A percentile compares a stretch with the other conserved stretches of the same genome.
Conservation (phyloP, 192 early-diverging fungal species). For the Lobosporangium transversale region DNA sequence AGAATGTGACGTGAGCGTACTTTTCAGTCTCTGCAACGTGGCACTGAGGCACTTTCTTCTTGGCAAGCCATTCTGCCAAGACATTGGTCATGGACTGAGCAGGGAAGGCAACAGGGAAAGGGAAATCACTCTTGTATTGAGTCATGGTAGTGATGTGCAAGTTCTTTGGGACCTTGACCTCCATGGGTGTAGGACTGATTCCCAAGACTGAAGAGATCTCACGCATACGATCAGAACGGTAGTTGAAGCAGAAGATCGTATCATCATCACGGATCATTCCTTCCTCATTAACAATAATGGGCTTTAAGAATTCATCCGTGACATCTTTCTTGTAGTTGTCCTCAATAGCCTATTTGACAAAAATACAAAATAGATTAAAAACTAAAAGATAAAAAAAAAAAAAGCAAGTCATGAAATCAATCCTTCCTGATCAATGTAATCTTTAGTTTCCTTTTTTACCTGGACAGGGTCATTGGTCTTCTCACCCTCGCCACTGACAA, state of each 20-base stretch:
- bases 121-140: slow-evolving; percentile 97
- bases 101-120: slow-evolving; percentile 96
- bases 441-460: slow-evolving; percentile 33
- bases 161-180: slow-evolving; percentile 79
- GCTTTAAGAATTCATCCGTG: slow-evolving; percentile 99
- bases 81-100: slow-evolving; percentile 98
- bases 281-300: slow-evolving; percentile 86
- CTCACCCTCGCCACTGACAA: slow-evolving; percentile 84
- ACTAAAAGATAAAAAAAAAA: background rate
- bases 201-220: slow-evolving; percentile 90
- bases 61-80: slow-evolving; percentile 95
- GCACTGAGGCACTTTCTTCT: slow-evolving; percentile 87
- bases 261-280: slow-evolving; percentile 89
- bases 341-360: slow-evolving; percentile 70
- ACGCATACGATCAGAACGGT: slow-evolving; percentile 98
- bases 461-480: slow-evolving; percentile 69
- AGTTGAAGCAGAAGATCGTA: slow-evolving; percentile 98
- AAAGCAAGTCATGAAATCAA: background rate
- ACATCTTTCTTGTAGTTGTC: slow-evolving; percentile 87
- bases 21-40: slow-evolving; percentile 99
- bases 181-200: slow-evolving; percentile 87
- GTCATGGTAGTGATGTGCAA: slow-evolving; percentile 94
- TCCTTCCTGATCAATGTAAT: background rate
- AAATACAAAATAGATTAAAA: background rate
- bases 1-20: slow-evolving; percentile 99